Conservation (phyloP, 495 filamentous ascomycete species). For the Cudoniella acicularis region DNA sequence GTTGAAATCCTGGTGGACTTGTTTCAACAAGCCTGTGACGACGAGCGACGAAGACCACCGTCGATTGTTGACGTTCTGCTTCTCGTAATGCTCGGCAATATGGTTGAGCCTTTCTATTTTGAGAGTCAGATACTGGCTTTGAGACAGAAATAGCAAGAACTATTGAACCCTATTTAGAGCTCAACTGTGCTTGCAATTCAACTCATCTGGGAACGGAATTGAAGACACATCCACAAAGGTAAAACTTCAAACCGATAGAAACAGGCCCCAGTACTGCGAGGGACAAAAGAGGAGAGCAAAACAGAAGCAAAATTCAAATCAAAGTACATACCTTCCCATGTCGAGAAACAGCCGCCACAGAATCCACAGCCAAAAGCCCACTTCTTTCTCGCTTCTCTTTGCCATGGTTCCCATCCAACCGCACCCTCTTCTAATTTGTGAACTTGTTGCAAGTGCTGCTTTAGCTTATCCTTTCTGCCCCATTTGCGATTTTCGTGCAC, state of each 20-base stretch:
- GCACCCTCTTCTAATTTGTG: conserved; percentile 6
- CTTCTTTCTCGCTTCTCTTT: conserved; percentile 6
- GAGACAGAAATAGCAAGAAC: too few species aligned
- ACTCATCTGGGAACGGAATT: too few species aligned
- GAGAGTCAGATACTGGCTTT: neutral
- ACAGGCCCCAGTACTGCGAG: neutral
- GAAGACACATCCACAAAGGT: too few species aligned
- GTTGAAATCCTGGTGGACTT: conserved; percentile 6
- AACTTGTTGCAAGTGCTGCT: conserved; percentile 15
- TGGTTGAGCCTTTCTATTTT: neutral
- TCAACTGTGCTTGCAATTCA: too few species aligned
- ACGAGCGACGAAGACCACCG: conserved; percentile 9
- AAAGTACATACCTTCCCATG: conserved; percentile 15
- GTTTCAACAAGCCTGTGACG: conserved; percentile 12
- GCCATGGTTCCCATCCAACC: conserved; percentile 7
- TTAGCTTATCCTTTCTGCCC: conserved; percentile 15
- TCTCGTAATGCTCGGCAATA: conserved; percentile 14
- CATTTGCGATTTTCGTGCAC: neutral
- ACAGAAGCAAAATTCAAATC: neutral
- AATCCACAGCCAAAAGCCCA: conserved; percentile 18
- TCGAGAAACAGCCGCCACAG: conserved; percentile 9
- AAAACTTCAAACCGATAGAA: too few species aligned
- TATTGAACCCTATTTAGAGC: too few species aligned
- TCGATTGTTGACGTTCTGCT: neutral
- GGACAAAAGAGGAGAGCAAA: neutral